Evolutionary conservation across 2,329 filamentous ascomycete genomes (phyloP).

Genomic region (Aureobasidium sp.): DNA sequence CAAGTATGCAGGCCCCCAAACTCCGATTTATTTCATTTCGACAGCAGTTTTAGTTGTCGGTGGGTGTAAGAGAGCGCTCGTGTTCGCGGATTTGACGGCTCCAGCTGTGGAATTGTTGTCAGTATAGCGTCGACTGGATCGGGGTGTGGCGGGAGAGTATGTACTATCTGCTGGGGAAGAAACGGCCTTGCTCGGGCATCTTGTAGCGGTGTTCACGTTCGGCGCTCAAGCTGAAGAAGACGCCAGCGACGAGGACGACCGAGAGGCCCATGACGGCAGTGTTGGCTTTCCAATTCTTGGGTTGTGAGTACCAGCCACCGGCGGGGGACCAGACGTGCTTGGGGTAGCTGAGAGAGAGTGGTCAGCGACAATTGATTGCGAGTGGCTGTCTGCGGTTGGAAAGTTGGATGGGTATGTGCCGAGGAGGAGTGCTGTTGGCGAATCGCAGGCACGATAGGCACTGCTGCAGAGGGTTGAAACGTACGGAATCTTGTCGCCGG

Average conservation of each 20-base stretch:
- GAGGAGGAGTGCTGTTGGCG: neutral
- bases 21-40: neutral
- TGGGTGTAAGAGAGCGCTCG: slow-evolving; percentile 35
- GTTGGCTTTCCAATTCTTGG: slow-evolving; percentile 90
- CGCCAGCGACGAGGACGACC: slow-evolving; percentile 59
- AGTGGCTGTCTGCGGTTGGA: neutral
- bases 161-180: slow-evolving; percentile 80
- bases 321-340: slow-evolving; percentile 99
- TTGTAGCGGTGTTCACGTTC: slow-evolving; percentile 64
- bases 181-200: slow-evolving; percentile 69
- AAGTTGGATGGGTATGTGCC: neutral
- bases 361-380: neutral
- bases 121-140: neutral
- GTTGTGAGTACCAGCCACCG: slow-evolving; percentile 96
- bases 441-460: neutral
- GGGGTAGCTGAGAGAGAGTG: slow-evolving; percentile 60
- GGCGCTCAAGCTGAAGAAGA: slow-evolving; percentile 66
- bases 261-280: slow-evolving; percentile 68
- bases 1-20: slow-evolving; percentile 7
- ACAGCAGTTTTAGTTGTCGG: neutral
- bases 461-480: slow-evolving; percentile 22
- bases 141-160: slow-evolving; percentile 30
- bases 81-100: slow-evolving; percentile 65
- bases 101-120: slow-evolving; percentile 40
- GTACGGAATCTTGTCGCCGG: slow-evolving; percentile 68